Evolutionary conservation across 768 basidiomycete genomes (phyloP).

Genomic region (Serendipita vermifera): DNA sequence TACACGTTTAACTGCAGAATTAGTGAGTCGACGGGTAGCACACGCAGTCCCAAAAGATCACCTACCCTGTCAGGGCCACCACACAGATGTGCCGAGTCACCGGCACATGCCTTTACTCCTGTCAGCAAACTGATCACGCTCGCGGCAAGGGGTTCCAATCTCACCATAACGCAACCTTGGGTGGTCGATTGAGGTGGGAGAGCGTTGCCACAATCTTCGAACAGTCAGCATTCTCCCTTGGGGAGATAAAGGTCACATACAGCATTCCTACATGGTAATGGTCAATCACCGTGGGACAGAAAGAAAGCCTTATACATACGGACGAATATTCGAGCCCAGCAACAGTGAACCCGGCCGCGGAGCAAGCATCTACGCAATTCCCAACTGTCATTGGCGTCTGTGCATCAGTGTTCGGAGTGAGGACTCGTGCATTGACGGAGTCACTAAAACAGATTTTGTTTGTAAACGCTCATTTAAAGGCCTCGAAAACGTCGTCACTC

Average conservation of each 20-base stretch:
- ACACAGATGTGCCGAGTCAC: not conserved
- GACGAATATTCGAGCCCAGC: slow-evolving; percentile 50
- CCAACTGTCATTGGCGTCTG: slow-evolving; percentile 40
- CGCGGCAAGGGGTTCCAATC: too few relatives aligned
- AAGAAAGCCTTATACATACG: too few relatives aligned
- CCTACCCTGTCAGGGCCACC: not conserved
- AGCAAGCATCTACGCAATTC: slow-evolving; percentile 48
- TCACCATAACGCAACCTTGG: not conserved
- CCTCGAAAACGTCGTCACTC: not conserved
- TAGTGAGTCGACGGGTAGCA: too few relatives aligned
- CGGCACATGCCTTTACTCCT: not conserved
- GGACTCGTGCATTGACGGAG: slow-evolving; percentile 50
- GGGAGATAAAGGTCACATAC: too few relatives aligned
- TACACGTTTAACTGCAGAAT: too few relatives aligned
- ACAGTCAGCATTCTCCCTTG: too few relatives aligned
- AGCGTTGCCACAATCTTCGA: slow-evolving; percentile 10
- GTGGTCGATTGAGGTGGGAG: not conserved
- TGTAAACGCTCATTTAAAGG: not conserved
- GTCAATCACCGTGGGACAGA: too few relatives aligned
- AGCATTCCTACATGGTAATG: too few relatives aligned
- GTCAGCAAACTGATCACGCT: too few relatives aligned
- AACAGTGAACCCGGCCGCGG: slow-evolving; percentile 41
- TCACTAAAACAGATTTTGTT: slow-evolving; percentile 25
- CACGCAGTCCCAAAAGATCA: too few relatives aligned
- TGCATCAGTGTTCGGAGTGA: slow-evolving; percentile 32